Conservation (phyloP, 371 early-diverging fungal species). For the Mucor plumbeus region DNA sequence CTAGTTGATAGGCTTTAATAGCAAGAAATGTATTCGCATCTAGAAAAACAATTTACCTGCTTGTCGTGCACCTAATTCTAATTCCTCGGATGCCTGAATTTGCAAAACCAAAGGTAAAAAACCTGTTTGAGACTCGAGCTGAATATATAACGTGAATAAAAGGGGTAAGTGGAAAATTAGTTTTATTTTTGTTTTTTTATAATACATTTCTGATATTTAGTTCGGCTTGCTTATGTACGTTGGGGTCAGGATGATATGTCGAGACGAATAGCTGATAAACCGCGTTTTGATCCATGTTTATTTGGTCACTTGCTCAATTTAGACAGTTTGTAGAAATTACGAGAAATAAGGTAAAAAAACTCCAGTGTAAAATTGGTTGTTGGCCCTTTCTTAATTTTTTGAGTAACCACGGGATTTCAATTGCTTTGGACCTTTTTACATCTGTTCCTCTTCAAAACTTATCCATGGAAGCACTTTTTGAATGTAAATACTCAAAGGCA, state of each 20-base stretch:
- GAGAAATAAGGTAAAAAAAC: not conserved
- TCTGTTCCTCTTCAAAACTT: too few species aligned
- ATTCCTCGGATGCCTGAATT: constrained; percentile 66
- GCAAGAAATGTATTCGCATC: not conserved
- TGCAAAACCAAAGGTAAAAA: constrained; percentile 76
- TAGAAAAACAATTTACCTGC: constrained; percentile 60
- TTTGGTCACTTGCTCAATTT: not conserved
- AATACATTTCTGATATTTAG: constrained; percentile 49
- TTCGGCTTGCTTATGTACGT: constrained; percentile 77
- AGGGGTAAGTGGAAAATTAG: not conserved
- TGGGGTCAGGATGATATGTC: constrained; percentile 81
- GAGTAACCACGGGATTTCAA: not conserved
- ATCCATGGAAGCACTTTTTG: too few species aligned
- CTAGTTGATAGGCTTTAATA: constrained; percentile 40
- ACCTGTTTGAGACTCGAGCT: constrained; percentile 66
- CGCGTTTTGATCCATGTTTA: constrained; percentile 55
- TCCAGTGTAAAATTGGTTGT: not conserved
- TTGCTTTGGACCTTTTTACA: too few species aligned
- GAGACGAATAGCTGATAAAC: constrained; percentile 75
- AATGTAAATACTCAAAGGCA: too few species aligned
- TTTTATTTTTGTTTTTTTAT: not conserved
- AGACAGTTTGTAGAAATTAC: not conserved
- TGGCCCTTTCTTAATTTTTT: not conserved
- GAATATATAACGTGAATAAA: not conserved
- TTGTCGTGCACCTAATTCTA: constrained; percentile 72